These are phyloP conservation scores for Orbilia quercus DNA, from an alignment of 2,329 filamentous ascomycete genomes.

Conservation along the genomic window DNA sequence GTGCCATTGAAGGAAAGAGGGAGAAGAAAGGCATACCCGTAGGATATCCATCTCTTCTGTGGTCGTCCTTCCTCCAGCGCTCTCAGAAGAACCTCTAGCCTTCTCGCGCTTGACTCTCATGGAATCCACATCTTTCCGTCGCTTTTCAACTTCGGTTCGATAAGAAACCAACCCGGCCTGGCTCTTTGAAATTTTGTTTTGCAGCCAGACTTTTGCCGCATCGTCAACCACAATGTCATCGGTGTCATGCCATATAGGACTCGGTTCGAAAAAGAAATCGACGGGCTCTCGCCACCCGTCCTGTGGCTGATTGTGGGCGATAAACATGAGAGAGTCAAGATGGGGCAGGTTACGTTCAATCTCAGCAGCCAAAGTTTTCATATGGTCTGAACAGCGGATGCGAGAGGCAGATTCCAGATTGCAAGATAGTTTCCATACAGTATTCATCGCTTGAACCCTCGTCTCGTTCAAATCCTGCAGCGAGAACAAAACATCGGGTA, in stretches of 20 bases:
- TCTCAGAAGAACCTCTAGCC: constrained; percentile 66
- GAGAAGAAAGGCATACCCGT: constrained; percentile 49
- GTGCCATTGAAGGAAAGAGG: neutral
- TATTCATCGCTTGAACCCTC: constrained; percentile 83
- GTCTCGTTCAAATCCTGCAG: constrained; percentile 94
- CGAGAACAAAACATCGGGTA: constrained; percentile 84
- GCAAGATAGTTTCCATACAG: constrained; percentile 83
- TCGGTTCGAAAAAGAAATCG: constrained; percentile 89
- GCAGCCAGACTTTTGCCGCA: constrained; percentile 85
- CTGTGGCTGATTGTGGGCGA: constrained; percentile 80
- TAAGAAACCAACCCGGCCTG: constrained; percentile 84
- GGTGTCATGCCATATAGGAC: constrained; percentile 96
- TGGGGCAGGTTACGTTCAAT: constrained; percentile 88
- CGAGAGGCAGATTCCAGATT: constrained; percentile 83
- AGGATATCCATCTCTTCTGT: constrained; percentile 59
- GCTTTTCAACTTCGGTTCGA: constrained; percentile 81
- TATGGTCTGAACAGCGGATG: constrained; percentile 75
- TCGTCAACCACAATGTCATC: constrained; percentile 87
- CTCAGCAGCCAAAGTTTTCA: constrained; percentile 79
- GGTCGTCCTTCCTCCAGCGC: constrained; percentile 76
- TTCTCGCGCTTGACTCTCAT: constrained; percentile 89
- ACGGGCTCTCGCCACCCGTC: constrained; percentile 82
- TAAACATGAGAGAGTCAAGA: constrained; percentile 97
- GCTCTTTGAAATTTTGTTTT: constrained; percentile 90
- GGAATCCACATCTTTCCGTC: constrained; percentile 80